phyloP scores from a whole-genome alignment of 371 early-diverging fungal species.

The Circinella umbellata region DNA sequence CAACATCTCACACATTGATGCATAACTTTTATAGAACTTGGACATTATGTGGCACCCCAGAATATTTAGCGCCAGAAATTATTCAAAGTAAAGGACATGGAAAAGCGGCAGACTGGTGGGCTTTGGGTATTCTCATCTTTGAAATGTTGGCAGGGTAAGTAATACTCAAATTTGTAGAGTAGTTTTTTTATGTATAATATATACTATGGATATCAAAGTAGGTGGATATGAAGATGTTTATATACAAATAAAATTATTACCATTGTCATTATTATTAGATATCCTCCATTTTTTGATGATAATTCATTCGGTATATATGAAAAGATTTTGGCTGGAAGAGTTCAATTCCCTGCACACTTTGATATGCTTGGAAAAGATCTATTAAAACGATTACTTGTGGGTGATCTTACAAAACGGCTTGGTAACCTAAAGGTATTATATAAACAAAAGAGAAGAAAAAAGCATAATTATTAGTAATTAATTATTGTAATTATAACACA shows the following conservation, averaged over 20 bases:
- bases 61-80: conserved; percentile 98
- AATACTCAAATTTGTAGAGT: no score
- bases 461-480: not conserved
- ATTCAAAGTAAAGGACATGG: conserved; percentile 97
- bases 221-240: not conserved
- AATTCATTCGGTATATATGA: conserved; percentile 92
- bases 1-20: not conserved
- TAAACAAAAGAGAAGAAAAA: conserved; percentile 31
- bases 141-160: conserved; percentile 90
- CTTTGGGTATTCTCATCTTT: conserved; percentile 96
- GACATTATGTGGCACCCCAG: conserved; percentile 98
- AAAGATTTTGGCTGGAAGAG: conserved; percentile 89
- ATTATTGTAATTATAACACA: no score
- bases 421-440: conserved; percentile 82
- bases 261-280: conserved; percentile 27
- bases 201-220: no score
- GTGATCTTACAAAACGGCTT: conserved; percentile 89
- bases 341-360: conserved; percentile 91
- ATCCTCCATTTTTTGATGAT: conserved; percentile 98
- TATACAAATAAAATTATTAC: not conserved
- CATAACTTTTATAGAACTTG: conserved; percentile 66
- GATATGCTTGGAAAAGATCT: conserved; percentile 92
- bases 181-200: no score
- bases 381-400: conserved; percentile 87
- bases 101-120: conserved; percentile 98